Percentiles rank a stretch among this genome's conserved stretches.
Evolutionary conservation across 2,329 filamentous ascomycete genomes (phyloP).

Genomic region (Sarocladium brachiariae): DNA sequence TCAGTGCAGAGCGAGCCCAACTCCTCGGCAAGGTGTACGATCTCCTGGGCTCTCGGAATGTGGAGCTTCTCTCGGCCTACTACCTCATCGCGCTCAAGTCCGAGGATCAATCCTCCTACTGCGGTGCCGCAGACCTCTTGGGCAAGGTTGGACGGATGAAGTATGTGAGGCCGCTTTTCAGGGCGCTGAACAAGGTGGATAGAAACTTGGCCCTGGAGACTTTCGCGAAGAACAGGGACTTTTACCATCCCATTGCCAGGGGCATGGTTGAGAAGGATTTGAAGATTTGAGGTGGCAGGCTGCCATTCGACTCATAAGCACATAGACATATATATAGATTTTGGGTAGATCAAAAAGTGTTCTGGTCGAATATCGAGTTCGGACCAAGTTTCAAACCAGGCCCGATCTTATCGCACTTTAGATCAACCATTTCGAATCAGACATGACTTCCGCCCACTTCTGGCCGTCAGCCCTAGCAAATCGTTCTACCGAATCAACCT

Average conservation of each 20-base stretch:
- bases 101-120: slow-evolving; percentile 60
- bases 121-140: slow-evolving; percentile 66
- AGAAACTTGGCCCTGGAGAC: slow-evolving; percentile 68
- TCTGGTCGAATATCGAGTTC: no score
- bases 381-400: no score
- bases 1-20: slow-evolving; percentile 60
- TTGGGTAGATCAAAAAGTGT: no score
- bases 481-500: slow-evolving; percentile 40
- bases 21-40: slow-evolving; percentile 70
- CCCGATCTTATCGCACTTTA: no score
- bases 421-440: slow-evolving; percentile 33
- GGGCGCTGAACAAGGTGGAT: slow-evolving; percentile 68
- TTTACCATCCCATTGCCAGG: slow-evolving; percentile 92
- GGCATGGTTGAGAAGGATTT: slow-evolving; percentile 83
- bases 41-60: slow-evolving; percentile 69
- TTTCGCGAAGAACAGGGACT: slow-evolving; percentile 80
- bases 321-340: no score
- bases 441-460: slow-evolving; percentile 42
- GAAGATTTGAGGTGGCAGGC: slow-evolving; percentile 25
- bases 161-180: slow-evolving; percentile 83
- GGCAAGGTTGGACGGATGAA: slow-evolving; percentile 91
- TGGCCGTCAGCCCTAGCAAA: slow-evolving; percentile 37
- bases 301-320: no score
- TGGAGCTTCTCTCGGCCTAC: slow-evolving; percentile 78
- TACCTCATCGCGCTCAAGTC: slow-evolving; percentile 72